Conservation (phyloP, 2,329 filamentous ascomycete species). For the Botryotinia convoluta region DNA sequence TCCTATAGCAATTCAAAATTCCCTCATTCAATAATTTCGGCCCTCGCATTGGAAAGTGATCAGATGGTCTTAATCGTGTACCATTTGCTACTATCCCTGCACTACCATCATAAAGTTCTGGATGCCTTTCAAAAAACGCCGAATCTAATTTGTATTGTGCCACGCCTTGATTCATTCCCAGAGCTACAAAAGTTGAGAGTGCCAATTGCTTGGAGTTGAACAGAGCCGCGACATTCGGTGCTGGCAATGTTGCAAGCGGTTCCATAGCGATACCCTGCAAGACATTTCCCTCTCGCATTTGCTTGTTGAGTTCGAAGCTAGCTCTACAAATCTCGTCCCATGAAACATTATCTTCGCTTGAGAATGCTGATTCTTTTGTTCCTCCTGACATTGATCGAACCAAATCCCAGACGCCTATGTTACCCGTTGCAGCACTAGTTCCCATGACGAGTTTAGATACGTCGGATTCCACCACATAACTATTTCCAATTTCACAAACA, state of each 20-base stretch:
- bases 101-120: constrained; percentile 17
- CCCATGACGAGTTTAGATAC: constrained; percentile 12
- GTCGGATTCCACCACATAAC: constrained; percentile 18
- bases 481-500: constrained; percentile 13
- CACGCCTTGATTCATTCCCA: constrained; percentile 5
- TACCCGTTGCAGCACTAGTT: not conserved
- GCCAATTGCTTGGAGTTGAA: constrained; percentile 3
- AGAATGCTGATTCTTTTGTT: not conserved
- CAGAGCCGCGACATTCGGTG: constrained; percentile 4
- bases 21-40: not conserved
- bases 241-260: constrained; percentile 2
- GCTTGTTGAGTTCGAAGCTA: constrained; percentile 5
- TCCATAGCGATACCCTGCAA: not conserved
- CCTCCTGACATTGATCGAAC: not conserved
- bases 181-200: not conserved
- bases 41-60: not conserved
- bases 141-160: constrained; percentile 14
- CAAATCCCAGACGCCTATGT: constrained; percentile 14
- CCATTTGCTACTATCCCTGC: constrained; percentile 7
- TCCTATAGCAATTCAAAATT: not conserved
- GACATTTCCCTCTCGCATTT: not conserved
- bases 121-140: constrained; percentile 11
- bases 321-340: constrained; percentile 11
- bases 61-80: constrained; percentile 3
- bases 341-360: not conserved